phyloP scores from a whole-genome alignment of 2,329 filamentous ascomycete genomes.

The Orbilia brochopaga region DNA sequence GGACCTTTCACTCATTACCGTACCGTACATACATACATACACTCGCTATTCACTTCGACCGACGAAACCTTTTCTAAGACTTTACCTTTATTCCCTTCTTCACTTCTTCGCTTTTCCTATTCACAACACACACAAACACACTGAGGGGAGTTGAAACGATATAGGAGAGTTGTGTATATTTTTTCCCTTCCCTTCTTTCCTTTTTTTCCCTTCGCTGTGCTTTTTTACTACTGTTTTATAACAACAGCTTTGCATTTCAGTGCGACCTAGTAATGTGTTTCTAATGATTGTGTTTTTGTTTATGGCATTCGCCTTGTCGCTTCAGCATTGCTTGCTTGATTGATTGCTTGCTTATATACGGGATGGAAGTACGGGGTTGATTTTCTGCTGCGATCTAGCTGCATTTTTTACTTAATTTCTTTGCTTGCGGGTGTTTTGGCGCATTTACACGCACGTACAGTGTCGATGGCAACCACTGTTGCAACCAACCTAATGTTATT shows the following conservation, averaged over 20 bases:
- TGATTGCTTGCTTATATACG: slow-evolving; percentile 24
- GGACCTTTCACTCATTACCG: slow-evolving; percentile 22
- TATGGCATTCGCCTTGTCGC: slow-evolving; percentile 2
- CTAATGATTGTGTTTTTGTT: slow-evolving; percentile 36
- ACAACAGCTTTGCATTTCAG: slow-evolving; percentile 47
- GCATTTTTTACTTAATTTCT: slow-evolving; percentile 10
- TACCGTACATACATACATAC: background rate
- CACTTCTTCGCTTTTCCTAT: slow-evolving; percentile 17
- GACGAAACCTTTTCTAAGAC: background rate
- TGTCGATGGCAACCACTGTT: slow-evolving; percentile 28
- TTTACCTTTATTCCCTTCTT: background rate
- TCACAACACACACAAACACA: slow-evolving; percentile 21
- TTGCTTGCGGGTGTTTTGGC: slow-evolving; percentile 45
- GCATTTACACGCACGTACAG: slow-evolving; percentile 18
- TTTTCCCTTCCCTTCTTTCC: slow-evolving; percentile 23
- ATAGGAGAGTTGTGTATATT: slow-evolving; percentile 49
- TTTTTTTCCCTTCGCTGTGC: slow-evolving; percentile 3
- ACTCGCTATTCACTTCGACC: slow-evolving; percentile 7
- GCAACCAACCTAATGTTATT: slow-evolving; percentile 39
- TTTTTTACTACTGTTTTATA: slow-evolving; percentile 21
- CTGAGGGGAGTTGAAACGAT: slow-evolving; percentile 49
- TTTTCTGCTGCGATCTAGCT: slow-evolving; percentile 9
- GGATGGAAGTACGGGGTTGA: slow-evolving; percentile 31
- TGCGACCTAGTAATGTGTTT: slow-evolving; percentile 38
- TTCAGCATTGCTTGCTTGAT: slow-evolving; percentile 46